Evolutionary conservation across 495 filamentous ascomycete species (phyloP).

Genomic region (Xylaria cubensis): DNA sequence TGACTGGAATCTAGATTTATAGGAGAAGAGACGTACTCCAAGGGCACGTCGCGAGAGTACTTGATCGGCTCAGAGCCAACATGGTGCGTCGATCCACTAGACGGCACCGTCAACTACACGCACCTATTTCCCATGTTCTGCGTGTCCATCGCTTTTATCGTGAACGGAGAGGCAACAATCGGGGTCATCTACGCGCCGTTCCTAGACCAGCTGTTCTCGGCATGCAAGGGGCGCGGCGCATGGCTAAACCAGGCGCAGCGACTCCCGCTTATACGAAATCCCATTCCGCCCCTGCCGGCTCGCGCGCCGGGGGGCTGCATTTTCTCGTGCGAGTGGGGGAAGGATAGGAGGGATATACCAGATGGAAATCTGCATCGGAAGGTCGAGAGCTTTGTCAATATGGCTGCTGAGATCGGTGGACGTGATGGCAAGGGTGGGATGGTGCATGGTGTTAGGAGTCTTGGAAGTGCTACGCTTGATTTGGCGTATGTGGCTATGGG

Average conservation of each 20-base stretch:
- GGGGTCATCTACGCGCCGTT: constrained; percentile 73
- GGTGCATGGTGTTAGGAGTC: constrained; percentile 77
- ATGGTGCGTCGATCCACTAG: constrained; percentile 73
- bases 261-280: constrained; percentile 64
- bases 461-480: constrained; percentile 78
- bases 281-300: constrained; percentile 64
- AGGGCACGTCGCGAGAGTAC: constrained; percentile 63
- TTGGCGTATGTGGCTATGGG: constrained; percentile 76
- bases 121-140: constrained; percentile 79
- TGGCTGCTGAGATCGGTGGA: constrained; percentile 67
- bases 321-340: constrained; percentile 76
- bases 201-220: constrained; percentile 67
- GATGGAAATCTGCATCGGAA: constrained; percentile 71
- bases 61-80: constrained; percentile 64
- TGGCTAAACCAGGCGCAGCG: constrained; percentile 68
- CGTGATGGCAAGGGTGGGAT: constrained; percentile 72
- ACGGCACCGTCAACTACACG: constrained; percentile 77
- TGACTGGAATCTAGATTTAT: constrained; percentile 58
- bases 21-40: constrained; percentile 73
- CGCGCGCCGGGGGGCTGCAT: constrained; percentile 70
- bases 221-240: constrained; percentile 65
- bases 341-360: constrained; percentile 66
- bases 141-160: constrained; percentile 68
- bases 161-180: constrained; percentile 61
- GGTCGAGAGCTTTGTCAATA: constrained; percentile 72